Conservation (phyloP, 129 eudicot genomes). For the Flaveria sonorensis region DNA sequence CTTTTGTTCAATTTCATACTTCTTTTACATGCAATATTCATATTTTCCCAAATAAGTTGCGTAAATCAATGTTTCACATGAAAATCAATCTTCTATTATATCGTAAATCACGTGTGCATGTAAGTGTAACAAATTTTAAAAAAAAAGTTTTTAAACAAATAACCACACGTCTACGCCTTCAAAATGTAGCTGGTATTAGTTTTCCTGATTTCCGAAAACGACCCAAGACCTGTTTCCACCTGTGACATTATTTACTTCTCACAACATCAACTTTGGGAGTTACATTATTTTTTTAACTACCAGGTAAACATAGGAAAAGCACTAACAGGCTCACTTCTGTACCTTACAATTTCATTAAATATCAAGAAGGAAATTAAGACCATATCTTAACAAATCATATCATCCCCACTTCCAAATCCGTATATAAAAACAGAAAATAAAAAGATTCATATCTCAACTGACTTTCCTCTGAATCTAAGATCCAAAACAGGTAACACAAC, state of each 20-base stretch:
- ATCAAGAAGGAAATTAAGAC: constrained; percentile 24
- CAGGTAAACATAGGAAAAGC: no score
- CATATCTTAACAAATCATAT: constrained; percentile 31
- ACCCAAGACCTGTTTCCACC: constrained; percentile 37
- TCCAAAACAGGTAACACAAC: constrained; percentile 50
- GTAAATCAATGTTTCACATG: constrained; percentile 33
- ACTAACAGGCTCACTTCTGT: constrained; percentile 28
- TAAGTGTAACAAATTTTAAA: neutral
- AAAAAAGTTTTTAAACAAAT: constrained; percentile 29
- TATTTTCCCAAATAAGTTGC: constrained; percentile 30
- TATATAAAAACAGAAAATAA: constrained; percentile 39
- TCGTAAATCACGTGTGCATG: constrained; percentile 39
- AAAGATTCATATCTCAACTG: constrained; percentile 46
- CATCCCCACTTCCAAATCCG: constrained; percentile 30
- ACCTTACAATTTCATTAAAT: constrained; percentile 34
- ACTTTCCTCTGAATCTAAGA: constrained; percentile 26
- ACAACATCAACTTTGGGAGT: neutral
- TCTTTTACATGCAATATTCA: constrained; percentile 7
- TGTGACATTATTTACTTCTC: constrained; percentile 40
- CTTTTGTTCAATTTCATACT: constrained; percentile 29
- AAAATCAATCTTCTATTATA: constrained; percentile 31
- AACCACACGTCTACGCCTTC: constrained; percentile 22
- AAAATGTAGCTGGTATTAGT: constrained; percentile 17
- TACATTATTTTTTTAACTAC: no score
- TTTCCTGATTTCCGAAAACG: constrained; percentile 28